These are phyloP conservation scores for Mortierella sp. DNA, from an alignment of 371 early-diverging fungal genomes.

Conservation along the genomic window DNA sequence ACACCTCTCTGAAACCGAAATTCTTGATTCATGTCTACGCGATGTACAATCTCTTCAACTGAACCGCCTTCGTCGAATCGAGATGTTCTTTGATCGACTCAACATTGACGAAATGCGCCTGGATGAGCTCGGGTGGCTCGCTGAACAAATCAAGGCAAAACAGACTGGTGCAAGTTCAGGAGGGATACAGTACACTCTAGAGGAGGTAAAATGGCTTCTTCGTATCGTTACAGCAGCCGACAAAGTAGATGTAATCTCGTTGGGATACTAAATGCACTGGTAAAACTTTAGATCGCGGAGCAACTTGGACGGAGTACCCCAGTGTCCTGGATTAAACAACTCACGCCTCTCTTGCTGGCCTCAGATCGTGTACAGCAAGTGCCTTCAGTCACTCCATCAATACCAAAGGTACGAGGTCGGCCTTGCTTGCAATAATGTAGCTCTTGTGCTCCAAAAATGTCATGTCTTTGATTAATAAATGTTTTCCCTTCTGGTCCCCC, in stretches of 20 bases:
- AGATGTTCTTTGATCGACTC: constrained; percentile 44
- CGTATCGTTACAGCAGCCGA: too few relatives aligned
- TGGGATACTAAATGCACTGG: too few relatives aligned
- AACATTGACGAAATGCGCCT: constrained; percentile 47
- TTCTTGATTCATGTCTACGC: constrained; percentile 47
- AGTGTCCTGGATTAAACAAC: constrained; percentile 34
- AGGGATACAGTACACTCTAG: constrained; percentile 5
- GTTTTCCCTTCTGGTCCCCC: not conserved
- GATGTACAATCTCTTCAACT: constrained; percentile 37
- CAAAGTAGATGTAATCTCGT: too few relatives aligned
- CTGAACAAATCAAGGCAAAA: constrained; percentile 39
- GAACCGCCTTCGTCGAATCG: constrained; percentile 43
- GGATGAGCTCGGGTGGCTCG: constrained; percentile 45
- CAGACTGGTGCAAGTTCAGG: constrained; percentile 1
- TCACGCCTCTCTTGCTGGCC: constrained; percentile 36
- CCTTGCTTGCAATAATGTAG: not conserved
- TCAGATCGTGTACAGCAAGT: constrained; percentile 30
- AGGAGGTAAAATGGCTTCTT: constrained; percentile 20
- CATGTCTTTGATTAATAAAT: not conserved
- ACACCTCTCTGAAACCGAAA: constrained; percentile 38
- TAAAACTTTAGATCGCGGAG: constrained; percentile 20
- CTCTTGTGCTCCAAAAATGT: not conserved
- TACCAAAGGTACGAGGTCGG: constrained; percentile 17
- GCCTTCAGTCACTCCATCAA: constrained; percentile 26
- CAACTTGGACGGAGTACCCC: constrained; percentile 31